Percentiles rank a stretch among this genome's conserved stretches.
Evolutionary conservation across 139 green algal species (phyloP).

Genomic region (Diplosphaera chodatii): DNA sequence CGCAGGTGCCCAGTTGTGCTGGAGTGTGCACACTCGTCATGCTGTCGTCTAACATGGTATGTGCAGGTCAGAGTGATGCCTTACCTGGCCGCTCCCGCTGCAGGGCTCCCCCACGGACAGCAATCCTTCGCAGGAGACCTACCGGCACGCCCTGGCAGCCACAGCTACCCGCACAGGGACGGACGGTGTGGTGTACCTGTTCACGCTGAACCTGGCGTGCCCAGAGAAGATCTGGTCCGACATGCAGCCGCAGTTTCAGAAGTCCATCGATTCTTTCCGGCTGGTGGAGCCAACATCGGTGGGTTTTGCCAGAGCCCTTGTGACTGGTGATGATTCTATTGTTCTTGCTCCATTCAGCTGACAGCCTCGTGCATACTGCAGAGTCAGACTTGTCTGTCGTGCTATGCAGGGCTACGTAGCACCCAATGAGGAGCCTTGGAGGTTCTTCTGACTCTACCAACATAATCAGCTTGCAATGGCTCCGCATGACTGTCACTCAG

Average conservation of each 20-base stretch:
- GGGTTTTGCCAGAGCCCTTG: too few relatives aligned
- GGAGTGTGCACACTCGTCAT: too few relatives aligned
- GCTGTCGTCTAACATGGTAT: too few relatives aligned
- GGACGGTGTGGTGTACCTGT: constrained; percentile 65
- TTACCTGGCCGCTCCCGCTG: too few relatives aligned
- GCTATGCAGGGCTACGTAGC: constrained; percentile 47
- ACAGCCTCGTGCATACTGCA: too few relatives aligned
- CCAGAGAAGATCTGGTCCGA: constrained; percentile 46
- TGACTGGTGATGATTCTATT: too few relatives aligned
- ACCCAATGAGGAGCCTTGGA: constrained; percentile 71
- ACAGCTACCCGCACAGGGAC: constrained; percentile 42
- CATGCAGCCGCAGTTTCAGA: constrained; percentile 16
- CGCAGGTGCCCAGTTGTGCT: too few relatives aligned
- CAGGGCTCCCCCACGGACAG: constrained; percentile 64
- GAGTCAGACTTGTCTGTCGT: too few relatives aligned
- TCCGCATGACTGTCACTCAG: too few relatives aligned
- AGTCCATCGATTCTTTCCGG: constrained; percentile 42
- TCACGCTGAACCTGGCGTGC: constrained; percentile 76
- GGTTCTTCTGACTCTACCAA: constrained; percentile 74
- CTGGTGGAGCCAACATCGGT: constrained; percentile 32
- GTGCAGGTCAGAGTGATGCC: too few relatives aligned
- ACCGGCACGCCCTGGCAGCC: constrained; percentile 62
- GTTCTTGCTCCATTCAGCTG: too few relatives aligned
- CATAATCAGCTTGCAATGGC: too few relatives aligned
- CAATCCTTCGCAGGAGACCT: constrained; percentile 54